phyloP scores from a whole-genome alignment of 768 basidiomycete species.

The Tephrocybe sp. region DNA sequence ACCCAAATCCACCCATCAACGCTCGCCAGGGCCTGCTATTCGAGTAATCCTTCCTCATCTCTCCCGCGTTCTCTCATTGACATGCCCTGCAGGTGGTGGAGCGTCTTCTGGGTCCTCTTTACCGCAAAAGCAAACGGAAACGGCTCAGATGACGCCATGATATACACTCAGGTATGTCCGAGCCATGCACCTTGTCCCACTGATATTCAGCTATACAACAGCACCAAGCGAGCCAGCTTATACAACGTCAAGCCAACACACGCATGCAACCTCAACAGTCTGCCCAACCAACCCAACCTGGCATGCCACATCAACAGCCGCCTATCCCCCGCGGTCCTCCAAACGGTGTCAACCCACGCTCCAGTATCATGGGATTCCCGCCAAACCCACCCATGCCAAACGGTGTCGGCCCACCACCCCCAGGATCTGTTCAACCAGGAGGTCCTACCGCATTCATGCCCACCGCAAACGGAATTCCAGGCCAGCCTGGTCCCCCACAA shows the following conservation, averaged over 20 bases:
- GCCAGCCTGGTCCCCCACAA: slow-evolving; percentile 22
- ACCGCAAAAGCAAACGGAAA: slow-evolving; percentile 70
- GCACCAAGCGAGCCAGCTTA: slow-evolving; percentile 26
- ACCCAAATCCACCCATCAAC: slow-evolving; percentile 74
- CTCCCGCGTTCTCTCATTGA: slow-evolving; percentile 12
- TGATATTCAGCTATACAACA: no score
- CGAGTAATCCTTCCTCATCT: slow-evolving; percentile 51
- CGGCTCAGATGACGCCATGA: slow-evolving; percentile 67
- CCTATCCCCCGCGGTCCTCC: slow-evolving; percentile 18
- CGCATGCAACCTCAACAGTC: slow-evolving; percentile 21
- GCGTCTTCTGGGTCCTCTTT: slow-evolving; percentile 85
- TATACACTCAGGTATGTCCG: slow-evolving; percentile 64
- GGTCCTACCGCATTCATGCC: slow-evolving; percentile 18
- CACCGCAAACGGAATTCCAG: slow-evolving; percentile 23
- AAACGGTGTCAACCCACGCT: slow-evolving; percentile 19
- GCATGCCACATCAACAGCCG: slow-evolving; percentile 24
- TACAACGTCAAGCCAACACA: slow-evolving; percentile 29
- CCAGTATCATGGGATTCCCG: slow-evolving; percentile 21
- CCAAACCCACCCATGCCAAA: slow-evolving; percentile 27
- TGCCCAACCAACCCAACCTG: slow-evolving; percentile 21
- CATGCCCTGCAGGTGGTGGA: slow-evolving; percentile 68
- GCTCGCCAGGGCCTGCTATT: slow-evolving; percentile 81
- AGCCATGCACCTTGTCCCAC: no score
- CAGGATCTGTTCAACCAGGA: slow-evolving; percentile 18
- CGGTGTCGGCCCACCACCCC: slow-evolving; percentile 24